Evolutionary conservation across 2,329 filamentous ascomycete genomes (phyloP).

Genomic region (Albifimbria verrucaria): DNA sequence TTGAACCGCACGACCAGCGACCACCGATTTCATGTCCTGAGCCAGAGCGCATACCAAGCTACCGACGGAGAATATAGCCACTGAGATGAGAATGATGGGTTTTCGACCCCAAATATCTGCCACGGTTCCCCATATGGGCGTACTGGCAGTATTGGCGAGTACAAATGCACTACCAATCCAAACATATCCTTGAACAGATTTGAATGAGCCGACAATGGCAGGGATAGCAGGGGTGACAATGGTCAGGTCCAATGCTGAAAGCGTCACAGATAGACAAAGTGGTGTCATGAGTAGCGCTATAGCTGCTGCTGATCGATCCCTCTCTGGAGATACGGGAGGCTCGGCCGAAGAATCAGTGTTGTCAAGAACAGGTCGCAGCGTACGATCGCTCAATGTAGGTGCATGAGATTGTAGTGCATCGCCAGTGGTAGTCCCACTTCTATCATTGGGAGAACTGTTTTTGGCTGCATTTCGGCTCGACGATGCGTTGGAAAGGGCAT

Average conservation of each 20-base stretch:
- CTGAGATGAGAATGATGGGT: constrained; percentile 45
- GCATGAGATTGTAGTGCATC: no score
- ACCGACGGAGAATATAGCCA: constrained; percentile 49
- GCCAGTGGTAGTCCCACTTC: no score
- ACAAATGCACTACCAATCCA: constrained; percentile 77
- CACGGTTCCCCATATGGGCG: constrained; percentile 67
- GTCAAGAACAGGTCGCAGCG: not conserved
- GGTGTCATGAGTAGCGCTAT: not conserved
- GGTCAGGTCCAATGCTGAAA: constrained; percentile 45
- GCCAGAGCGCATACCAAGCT: constrained; percentile 46
- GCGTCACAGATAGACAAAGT: constrained; percentile 10
- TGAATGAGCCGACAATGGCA: constrained; percentile 55
- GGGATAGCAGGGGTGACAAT: constrained; percentile 62
- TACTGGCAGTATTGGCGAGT: constrained; percentile 63
- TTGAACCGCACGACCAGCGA: constrained; percentile 42
- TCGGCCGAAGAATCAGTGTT: not conserved
- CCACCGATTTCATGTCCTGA: constrained; percentile 37
- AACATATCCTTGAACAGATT: constrained; percentile 64
- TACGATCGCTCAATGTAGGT: not conserved
- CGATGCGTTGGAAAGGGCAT: no score
- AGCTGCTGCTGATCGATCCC: not conserved
- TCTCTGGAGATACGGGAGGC: not conserved
- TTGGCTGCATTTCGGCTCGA: no score
- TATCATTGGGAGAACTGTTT: no score
- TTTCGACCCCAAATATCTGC: constrained; percentile 58